A percentile compares a stretch with the other conserved stretches of the same genome.
phyloP scores from a whole-genome alignment of 164 flowering plant genomes.

The Liquidambar formosana region DNA sequence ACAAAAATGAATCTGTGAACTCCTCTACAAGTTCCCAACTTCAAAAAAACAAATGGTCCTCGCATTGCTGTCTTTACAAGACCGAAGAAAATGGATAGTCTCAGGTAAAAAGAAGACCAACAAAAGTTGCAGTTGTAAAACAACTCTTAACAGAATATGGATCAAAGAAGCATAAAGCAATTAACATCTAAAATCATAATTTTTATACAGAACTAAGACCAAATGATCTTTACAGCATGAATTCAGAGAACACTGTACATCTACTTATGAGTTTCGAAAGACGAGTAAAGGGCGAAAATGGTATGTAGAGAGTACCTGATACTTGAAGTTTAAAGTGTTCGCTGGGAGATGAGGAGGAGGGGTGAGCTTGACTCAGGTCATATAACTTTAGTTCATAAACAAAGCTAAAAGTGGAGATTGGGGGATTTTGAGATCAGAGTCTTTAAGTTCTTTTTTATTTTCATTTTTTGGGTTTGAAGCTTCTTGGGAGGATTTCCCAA shows the following conservation, averaged over 20 bases:
- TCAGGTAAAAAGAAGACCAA: neutral
- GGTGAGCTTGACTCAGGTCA: neutral
- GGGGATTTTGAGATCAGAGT: constrained; percentile 23
- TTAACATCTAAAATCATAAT: neutral
- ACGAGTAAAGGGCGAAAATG: neutral
- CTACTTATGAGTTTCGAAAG: neutral
- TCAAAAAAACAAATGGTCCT: constrained; percentile 15
- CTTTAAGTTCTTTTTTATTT: neutral
- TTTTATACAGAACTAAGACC: neutral
- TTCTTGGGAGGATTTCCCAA: constrained; percentile 6
- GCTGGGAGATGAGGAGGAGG: neutral
- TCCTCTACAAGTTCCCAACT: constrained; percentile 35
- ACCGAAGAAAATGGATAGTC: neutral
- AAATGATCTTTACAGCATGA: neutral
- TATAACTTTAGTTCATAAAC: neutral
- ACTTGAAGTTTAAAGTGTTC: neutral
- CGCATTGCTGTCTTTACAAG: constrained; percentile 9
- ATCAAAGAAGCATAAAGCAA: neutral
- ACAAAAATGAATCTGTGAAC: constrained; percentile 30
- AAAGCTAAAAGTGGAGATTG: neutral
- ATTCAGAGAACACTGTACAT: neutral
- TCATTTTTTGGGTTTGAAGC: neutral
- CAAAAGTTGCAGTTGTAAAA: too few relatives aligned
- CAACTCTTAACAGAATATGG: neutral
- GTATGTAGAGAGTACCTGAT: neutral